A percentile compares a stretch with the other conserved stretches of the same genome.
phyloP scores from a whole-genome alignment of 1,284 basidiomycete species.

The Vanrija pseudolonga region DNA sequence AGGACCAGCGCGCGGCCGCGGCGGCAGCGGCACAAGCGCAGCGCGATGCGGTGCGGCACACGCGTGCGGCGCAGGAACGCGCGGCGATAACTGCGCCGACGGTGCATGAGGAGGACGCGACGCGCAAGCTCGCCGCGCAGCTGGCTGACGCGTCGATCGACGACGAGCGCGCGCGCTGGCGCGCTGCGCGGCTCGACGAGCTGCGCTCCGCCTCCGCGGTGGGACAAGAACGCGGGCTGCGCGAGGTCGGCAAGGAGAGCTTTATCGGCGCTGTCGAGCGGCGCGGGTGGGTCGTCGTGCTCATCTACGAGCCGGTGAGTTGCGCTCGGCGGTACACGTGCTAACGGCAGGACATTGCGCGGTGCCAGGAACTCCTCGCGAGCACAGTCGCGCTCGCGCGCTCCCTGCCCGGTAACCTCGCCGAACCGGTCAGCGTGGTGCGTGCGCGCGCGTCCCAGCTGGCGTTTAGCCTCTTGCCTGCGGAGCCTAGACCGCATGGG shows the following conservation, averaged over 20 bases:
- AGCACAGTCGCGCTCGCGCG: slow-evolving; percentile 1
- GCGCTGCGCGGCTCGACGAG: slow-evolving; percentile 10
- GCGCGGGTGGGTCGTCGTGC: slow-evolving; percentile 37
- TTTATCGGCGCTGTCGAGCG: slow-evolving; percentile 41
- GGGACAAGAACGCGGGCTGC: slow-evolving; percentile 16
- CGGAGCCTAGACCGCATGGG: background rate
- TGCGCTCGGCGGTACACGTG: background rate
- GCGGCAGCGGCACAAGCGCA: slow-evolving; percentile 4
- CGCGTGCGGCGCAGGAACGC: slow-evolving; percentile 18
- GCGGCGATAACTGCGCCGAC: slow-evolving; percentile 29
- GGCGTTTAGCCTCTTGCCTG: slow-evolving; percentile 35
- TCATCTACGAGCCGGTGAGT: slow-evolving; percentile 48
- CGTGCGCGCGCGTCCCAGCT: slow-evolving; percentile 39
- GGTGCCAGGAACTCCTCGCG: slow-evolving; percentile 33
- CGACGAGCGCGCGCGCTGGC: slow-evolving; percentile 10
- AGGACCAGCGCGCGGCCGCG: slow-evolving; percentile 26
- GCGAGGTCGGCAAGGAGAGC: slow-evolving; percentile 36
- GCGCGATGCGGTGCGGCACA: background rate
- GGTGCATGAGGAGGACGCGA: slow-evolving; percentile 28
- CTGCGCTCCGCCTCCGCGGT: slow-evolving; percentile 3
- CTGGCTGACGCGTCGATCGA: background rate
- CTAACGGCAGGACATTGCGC: slow-evolving; percentile 30
- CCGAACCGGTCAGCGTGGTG: slow-evolving; percentile 20
- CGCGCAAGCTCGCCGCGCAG: slow-evolving; percentile 4
- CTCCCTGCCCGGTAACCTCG: background rate